Evolutionary conservation across 2,329 filamentous ascomycete genomes (phyloP).

Genomic region (Simplicillium aogashimaense): DNA sequence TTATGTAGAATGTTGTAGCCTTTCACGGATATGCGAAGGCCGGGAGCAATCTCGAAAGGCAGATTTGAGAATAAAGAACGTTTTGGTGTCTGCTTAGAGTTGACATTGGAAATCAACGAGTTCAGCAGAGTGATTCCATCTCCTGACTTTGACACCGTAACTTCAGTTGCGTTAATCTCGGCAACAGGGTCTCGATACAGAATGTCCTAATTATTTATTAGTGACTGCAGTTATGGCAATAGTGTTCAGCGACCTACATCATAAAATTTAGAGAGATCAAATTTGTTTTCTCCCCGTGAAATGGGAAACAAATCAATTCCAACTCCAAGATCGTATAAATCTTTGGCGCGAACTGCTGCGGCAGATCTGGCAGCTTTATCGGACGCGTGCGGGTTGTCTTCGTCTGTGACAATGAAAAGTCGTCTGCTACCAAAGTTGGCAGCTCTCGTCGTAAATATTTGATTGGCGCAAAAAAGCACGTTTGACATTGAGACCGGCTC

Average conservation of each 20-base stretch:
- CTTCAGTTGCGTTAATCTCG: constrained; percentile 45
- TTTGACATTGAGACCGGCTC: constrained; percentile 75
- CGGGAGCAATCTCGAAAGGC: constrained; percentile 79
- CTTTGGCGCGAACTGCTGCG: constrained; percentile 81
- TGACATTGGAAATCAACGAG: constrained; percentile 77
- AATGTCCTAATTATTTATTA: constrained; percentile 54
- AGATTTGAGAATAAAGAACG: constrained; percentile 78
- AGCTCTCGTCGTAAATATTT: constrained; percentile 90
- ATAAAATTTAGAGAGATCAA: constrained; percentile 82
- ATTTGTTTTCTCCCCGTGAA: constrained; percentile 56
- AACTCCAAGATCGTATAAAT: constrained; percentile 88
- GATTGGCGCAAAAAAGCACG: constrained; percentile 88
- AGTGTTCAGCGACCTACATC: constrained; percentile 48
- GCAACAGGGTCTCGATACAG: constrained; percentile 72
- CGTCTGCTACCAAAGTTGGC: constrained; percentile 88
- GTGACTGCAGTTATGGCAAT: neutral
- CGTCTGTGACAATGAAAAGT: constrained; percentile 92
- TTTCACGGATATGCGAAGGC: constrained; percentile 79
- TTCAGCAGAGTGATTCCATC: constrained; percentile 72
- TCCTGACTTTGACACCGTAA: constrained; percentile 55
- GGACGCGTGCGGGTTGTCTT: constrained; percentile 71
- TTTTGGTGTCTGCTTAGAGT: constrained; percentile 79
- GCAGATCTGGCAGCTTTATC: constrained; percentile 65
- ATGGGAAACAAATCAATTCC: constrained; percentile 91
- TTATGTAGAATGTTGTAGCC: constrained; percentile 84